phyloP scores from a whole-genome alignment of 1,139 yeast genomes.

The Lodderomyces metapsilosis region DNA sequence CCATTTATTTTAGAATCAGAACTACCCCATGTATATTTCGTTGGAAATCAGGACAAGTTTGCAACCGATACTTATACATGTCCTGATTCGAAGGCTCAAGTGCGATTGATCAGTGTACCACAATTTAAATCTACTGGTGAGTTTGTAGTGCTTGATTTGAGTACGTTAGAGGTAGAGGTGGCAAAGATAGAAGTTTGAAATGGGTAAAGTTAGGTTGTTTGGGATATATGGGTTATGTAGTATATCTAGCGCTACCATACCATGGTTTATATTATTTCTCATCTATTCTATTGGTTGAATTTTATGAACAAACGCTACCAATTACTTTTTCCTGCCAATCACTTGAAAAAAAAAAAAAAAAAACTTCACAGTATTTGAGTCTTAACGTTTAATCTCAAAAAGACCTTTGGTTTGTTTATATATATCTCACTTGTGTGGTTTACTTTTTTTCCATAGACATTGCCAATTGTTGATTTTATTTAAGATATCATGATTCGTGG shows the following conservation, averaged over 20 bases:
- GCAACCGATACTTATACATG: conserved; percentile 30
- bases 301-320: background rate
- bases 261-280: conserved; percentile 1
- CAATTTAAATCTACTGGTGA: conserved; percentile 64
- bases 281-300: conserved; percentile 2
- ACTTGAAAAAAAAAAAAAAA: background rate
- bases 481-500: conserved; percentile 41
- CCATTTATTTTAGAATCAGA: conserved; percentile 71
- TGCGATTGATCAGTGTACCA: conserved; percentile 69
- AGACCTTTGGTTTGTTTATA: too few relatives aligned
- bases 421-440: background rate
- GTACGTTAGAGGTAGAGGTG: conserved; percentile 52
- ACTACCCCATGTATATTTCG: conserved; percentile 83
- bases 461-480: background rate
- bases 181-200: conserved; percentile 20
- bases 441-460: background rate
- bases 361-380: background rate
- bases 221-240: background rate
- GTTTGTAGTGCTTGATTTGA: conserved; percentile 63
- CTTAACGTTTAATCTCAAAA: too few relatives aligned
- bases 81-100: conserved; percentile 25
- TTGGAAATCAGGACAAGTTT: conserved; percentile 75
- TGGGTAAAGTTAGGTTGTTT: background rate
- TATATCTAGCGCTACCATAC: background rate
- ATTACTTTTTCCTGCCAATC: background rate